These are phyloP conservation scores for Whalleya microplaca DNA, from an alignment of 2,329 filamentous ascomycete genomes.

Conservation along the genomic window DNA sequence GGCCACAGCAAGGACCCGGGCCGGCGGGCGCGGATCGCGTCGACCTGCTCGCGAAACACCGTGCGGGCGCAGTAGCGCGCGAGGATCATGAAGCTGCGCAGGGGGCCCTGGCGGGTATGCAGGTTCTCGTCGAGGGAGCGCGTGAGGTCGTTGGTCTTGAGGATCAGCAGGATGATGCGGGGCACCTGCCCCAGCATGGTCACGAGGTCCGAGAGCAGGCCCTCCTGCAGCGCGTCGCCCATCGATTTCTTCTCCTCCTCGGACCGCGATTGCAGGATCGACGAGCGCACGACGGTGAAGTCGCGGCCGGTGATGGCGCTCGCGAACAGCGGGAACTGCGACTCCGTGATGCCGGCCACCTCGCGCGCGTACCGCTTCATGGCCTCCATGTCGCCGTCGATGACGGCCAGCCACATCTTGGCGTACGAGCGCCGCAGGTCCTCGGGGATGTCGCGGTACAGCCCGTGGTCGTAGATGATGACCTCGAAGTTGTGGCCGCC, in stretches of 20 bases:
- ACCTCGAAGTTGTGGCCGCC: conserved; percentile 82
- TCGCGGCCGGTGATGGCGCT: conserved; percentile 95
- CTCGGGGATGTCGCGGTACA: conserved; percentile 90
- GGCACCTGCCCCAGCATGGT: conserved; percentile 87
- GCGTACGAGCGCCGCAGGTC: conserved; percentile 83
- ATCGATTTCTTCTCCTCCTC: conserved; percentile 85
- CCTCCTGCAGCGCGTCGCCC: conserved; percentile 80
- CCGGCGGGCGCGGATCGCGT: conserved; percentile 53
- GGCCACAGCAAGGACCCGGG: conserved; percentile 62
- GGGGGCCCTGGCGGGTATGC: conserved; percentile 70
- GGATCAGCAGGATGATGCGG: conserved; percentile 87
- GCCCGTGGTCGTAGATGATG: conserved; percentile 93
- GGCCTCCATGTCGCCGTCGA: conserved; percentile 80
- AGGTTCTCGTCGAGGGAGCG: conserved; percentile 90
- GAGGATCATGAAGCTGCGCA: conserved; percentile 69
- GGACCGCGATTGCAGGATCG: conserved; percentile 63
- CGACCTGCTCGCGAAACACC: conserved; percentile 67
- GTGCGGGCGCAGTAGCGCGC: conserved; percentile 70
- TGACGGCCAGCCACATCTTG: conserved; percentile 95
- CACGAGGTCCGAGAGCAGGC: conserved; percentile 85
- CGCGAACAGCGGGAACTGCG: conserved; percentile 93
- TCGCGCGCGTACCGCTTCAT: conserved; percentile 92
- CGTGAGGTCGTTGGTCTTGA: conserved; percentile 98
- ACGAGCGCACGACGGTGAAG: conserved; percentile 73
- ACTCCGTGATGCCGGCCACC: conserved; percentile 84